Evolutionary conservation across 352 stramenopile species (phyloP).

Genomic region (Halophytophthora polymorphica): DNA sequence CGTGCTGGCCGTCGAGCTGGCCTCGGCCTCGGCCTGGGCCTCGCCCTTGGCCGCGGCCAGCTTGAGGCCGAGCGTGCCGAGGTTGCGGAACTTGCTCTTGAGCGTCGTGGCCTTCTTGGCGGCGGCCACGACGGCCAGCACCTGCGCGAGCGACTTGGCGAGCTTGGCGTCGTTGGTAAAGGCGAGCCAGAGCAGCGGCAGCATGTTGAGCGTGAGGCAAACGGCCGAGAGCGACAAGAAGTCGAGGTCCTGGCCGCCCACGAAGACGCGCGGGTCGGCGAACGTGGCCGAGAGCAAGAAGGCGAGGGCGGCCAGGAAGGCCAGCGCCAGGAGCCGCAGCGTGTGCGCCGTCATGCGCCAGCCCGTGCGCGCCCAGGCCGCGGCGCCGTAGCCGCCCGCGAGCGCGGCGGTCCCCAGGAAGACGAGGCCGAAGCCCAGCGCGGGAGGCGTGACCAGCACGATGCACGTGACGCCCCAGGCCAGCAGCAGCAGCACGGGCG

Average conservation of each 20-base stretch:
- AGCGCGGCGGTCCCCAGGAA: slow-evolving; percentile 62
- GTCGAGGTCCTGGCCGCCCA: slow-evolving; percentile 62
- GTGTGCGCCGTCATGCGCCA: slow-evolving; percentile 80
- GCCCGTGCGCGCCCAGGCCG: slow-evolving; percentile 64
- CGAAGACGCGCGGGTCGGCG: slow-evolving; percentile 67
- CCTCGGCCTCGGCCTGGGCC: slow-evolving; percentile 1
- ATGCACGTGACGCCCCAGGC: slow-evolving; percentile 74
- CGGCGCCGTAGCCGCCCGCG: slow-evolving; percentile 38
- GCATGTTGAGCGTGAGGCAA: slow-evolving; percentile 86
- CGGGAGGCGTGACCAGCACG: slow-evolving; percentile 63
- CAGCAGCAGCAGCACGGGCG: slow-evolving; percentile 60
- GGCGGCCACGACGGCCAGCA: slow-evolving; percentile 68
- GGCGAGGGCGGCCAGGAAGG: slow-evolving; percentile 64
- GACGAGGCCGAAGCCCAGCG: slow-evolving; percentile 75
- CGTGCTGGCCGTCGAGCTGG: slow-evolving; percentile 20
- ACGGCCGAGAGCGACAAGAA: slow-evolving; percentile 79
- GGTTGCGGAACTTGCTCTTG: slow-evolving; percentile 83
- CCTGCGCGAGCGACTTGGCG: slow-evolving; percentile 76
- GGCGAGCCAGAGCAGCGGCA: slow-evolving; percentile 88
- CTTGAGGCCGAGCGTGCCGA: slow-evolving; percentile 74
- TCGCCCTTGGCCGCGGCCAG: slow-evolving; percentile 52
- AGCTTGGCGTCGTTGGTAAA: slow-evolving; percentile 89
- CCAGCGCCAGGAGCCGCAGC: slow-evolving; percentile 41
- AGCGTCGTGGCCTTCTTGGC: slow-evolving; percentile 76
- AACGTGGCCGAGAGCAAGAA: slow-evolving; percentile 84